Base-by-base conservation (phyloP, 306 rosid genomes). In the Malus sylvestris region DNA sequence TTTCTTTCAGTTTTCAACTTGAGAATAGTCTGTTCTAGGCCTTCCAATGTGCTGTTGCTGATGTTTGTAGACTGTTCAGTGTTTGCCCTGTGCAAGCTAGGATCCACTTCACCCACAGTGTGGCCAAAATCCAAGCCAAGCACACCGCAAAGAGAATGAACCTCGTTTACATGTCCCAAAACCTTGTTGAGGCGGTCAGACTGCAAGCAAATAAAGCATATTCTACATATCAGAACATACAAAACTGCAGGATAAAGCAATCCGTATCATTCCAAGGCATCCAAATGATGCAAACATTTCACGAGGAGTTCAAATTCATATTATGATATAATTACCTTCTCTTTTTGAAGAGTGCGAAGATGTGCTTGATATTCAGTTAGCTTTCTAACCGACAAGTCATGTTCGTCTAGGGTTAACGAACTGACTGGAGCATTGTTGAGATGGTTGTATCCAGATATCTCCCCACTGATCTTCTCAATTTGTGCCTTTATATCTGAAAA, bases 141-240 rank as follows among this genome's bases (percentile, higher is more conserved):
- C 75, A 95, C 86, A 9, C 97, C 88, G 30, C 97, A 92, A 27
- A 95, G 90, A 74, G 89, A 81, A 82, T 95, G 98, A 82, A 95
- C 98, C 89, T 95, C 96, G 29, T 91, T 90, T 77, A 92, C 91
- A 73, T 83, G 79, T 82, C 85, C 92, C 96, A 95, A 88, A 73
- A 92, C 97, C 87, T 90, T 92, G 45, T 92, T 86, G 79, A 95
- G 96, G 70, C 98, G 97, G 38, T 90, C 96, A 2, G 97, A 92
- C 98, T 94, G 91, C 76, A 71, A 63, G 75, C 57, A 78, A 42
- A 49, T 73, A 77, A 71, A 29, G 74, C 22, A 32, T 11, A 59
- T 14, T n/a, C 13, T 20, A 35, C 29, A 15, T 38, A 72, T 64
- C 49, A 62, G 61, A 44, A 62, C 20, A 23, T 35, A 49, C 4